Percentiles rank a stretch among this genome's conserved stretches.
Conservation (phyloP, 306 rosid species). For the Alnus glutinosa region DNA sequence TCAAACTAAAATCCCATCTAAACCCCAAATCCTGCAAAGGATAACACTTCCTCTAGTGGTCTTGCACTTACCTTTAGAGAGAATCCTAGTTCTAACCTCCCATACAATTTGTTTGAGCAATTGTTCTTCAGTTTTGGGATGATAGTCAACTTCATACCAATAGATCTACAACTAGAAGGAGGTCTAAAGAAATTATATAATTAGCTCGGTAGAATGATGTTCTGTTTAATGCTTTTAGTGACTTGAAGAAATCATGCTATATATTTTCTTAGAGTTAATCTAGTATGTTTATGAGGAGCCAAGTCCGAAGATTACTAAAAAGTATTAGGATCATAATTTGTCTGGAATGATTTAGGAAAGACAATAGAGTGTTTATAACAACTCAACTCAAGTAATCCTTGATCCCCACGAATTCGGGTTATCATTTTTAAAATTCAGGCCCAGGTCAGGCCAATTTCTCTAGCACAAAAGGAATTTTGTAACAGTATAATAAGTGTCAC, state of each 20-base stretch:
- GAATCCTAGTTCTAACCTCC: no score
- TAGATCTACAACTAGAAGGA: not conserved
- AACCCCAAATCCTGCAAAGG: no score
- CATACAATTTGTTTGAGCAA: no score
- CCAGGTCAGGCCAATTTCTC: not conserved
- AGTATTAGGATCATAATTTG: not conserved
- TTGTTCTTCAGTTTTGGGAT: not conserved
- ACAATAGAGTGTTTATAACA: not conserved
- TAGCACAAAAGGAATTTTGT: no score
- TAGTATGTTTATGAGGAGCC: not conserved
- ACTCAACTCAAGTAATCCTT: not conserved
- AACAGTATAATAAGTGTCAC: no score
- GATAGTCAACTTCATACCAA: not conserved
- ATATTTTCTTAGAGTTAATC: not conserved
- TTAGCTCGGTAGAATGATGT: not conserved
- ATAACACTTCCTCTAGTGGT: no score
- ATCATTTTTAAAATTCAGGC: not conserved
- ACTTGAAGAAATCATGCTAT: not conserved
- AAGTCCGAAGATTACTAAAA: not conserved
- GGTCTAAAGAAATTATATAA: not conserved
- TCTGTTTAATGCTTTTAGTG: not conserved
- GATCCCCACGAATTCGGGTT: not conserved
- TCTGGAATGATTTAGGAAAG: not conserved
- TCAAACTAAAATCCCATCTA: no score
- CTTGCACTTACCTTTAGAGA: no score